Evolutionary conservation across 1,139 yeast species (phyloP).

Genomic region (Hyphopichia buzzinii): DNA sequence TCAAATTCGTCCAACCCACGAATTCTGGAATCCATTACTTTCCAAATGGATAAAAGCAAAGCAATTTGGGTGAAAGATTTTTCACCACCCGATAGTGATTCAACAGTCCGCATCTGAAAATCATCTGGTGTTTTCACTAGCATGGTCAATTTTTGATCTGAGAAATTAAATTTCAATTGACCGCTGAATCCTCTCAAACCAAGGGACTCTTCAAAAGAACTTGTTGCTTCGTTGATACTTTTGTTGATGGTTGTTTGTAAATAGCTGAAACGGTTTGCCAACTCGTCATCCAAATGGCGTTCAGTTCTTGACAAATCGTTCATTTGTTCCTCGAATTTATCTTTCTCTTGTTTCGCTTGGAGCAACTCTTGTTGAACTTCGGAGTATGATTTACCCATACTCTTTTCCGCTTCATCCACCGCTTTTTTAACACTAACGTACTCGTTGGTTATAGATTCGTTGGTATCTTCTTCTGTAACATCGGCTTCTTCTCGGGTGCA

Average conservation of each 20-base stretch:
- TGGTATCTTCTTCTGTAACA: constrained; percentile 31
- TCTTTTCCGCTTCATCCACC: constrained; percentile 36
- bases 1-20: constrained; percentile 96
- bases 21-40: constrained; percentile 80
- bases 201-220: constrained; percentile 56
- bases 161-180: constrained; percentile 58
- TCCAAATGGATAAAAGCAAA: constrained; percentile 86
- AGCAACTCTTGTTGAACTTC: constrained; percentile 36
- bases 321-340: constrained; percentile 25
- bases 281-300: constrained; percentile 26
- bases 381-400: constrained; percentile 34
- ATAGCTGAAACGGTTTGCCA: constrained; percentile 49
- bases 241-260: constrained; percentile 44
- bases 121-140: constrained; percentile 61
- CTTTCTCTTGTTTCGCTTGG: constrained; percentile 23
- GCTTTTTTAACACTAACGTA: constrained; percentile 31
- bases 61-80: constrained; percentile 93
- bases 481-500: constrained; percentile 30
- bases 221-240: constrained; percentile 32
- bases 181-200: constrained; percentile 77
- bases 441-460: constrained; percentile 35
- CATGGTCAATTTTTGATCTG: constrained; percentile 49
- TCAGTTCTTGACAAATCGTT: constrained; percentile 23
- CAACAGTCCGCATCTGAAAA: constrained; percentile 63
- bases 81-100: constrained; percentile 94